Base-by-base conservation (phyloP, 345 rosid species). In the Arabidopsis suecica region DNA sequence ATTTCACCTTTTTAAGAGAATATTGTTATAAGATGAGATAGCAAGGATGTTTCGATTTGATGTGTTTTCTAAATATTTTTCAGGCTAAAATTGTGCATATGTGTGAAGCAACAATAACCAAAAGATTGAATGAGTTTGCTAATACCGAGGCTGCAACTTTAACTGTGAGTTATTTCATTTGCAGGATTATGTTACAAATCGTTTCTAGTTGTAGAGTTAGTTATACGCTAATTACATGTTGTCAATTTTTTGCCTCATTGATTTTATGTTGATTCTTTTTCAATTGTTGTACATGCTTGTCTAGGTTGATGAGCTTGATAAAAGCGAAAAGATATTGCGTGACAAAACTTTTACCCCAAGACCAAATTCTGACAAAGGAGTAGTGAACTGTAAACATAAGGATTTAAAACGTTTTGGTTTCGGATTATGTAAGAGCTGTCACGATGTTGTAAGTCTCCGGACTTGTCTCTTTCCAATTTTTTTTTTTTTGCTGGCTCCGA, bases 71-170 rank as follows among this genome's bases (percentile, higher is more conserved):
- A 23, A 23, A 51, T 51, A 55, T 20, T 9, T 30, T 55, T 55
- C 20, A 55, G 60, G 60, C 9, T 60, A 83, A 81, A 66, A 61
- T 86, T 82, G 96, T 91, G 75, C 97, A 93, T 76, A 79, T 93
- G 69, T 91, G 96, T 81, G 98, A 88, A 82, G 90, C 96, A 80
- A 93, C 98, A 7, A 74, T 93, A 78, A 82, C 91, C 55, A 93
- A 93, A 86, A 82, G 98, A 49, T 82, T 93, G 85, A 68, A 78
- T 78, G 98, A 93, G 80, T 93, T 93, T 72, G 94, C 84, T 86
- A 84, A 83, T 69, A 91, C 97, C 4, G 90, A 91, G 55, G 84
- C 98, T 22, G 93, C 95, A 60, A 86, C 83, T 82, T 86, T 94
- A 71, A 91, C 85, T 79, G 97, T 93, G 85, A 78, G 85, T 76